phyloP scores from a whole-genome alignment of 129 eudicot species.

The Mikania micrantha region DNA sequence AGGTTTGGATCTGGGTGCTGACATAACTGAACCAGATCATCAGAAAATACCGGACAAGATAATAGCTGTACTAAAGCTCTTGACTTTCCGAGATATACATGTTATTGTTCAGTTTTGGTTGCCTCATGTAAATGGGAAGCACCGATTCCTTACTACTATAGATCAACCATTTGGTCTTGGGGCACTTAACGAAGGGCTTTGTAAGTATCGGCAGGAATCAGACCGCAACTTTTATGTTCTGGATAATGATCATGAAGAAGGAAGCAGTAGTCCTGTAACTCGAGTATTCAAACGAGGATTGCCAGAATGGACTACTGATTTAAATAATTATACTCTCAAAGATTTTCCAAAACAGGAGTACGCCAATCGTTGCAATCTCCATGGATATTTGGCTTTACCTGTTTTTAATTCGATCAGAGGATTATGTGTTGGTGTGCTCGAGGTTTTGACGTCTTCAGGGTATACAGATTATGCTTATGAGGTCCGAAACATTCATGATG shows the following conservation, averaged over 20 bases:
- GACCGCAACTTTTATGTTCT: neutral
- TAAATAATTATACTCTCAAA: neutral
- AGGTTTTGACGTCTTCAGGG: neutral
- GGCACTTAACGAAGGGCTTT: neutral
- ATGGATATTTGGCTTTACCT: neutral
- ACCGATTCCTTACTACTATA: neutral
- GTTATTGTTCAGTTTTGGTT: conserved; percentile 4
- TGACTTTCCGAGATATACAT: neutral
- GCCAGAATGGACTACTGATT: neutral
- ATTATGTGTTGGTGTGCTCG: neutral
- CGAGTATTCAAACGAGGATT: too few relatives aligned
- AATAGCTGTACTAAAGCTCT: neutral
- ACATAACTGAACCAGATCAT: neutral
- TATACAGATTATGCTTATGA: neutral
- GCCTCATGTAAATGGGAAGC: neutral
- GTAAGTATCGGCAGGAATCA: neutral
- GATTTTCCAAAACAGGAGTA: neutral
- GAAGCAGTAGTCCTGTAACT: neutral
- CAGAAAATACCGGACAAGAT: neutral
- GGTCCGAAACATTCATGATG: neutral
- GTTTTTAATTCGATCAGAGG: neutral
- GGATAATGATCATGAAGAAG: neutral
- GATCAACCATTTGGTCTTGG: conserved; percentile 1
- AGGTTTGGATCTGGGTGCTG: neutral
- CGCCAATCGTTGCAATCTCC: neutral